These are phyloP conservation scores for Seminavis robusta DNA, from an alignment of 108 stramenopile genomes.

Conservation along the genomic window DNA sequence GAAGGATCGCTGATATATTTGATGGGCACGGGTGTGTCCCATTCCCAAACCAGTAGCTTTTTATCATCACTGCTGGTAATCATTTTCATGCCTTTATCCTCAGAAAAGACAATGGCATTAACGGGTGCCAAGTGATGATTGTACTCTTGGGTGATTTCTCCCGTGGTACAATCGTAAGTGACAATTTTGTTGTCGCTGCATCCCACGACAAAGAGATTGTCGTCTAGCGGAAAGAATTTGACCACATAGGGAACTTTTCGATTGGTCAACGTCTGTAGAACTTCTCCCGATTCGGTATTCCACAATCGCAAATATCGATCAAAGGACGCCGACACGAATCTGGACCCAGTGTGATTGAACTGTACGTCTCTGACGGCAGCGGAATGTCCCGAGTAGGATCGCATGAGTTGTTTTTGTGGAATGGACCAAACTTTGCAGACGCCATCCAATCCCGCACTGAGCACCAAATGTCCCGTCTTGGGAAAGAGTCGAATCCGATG, in stretches of 20 bases:
- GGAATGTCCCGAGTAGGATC: slow-evolving; percentile 93
- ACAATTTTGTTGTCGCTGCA: slow-evolving; percentile 93
- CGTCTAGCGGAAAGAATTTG: slow-evolving; percentile 93
- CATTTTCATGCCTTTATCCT: slow-evolving; percentile 83
- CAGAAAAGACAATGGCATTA: slow-evolving; percentile 93
- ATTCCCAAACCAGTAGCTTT: slow-evolving; percentile 98
- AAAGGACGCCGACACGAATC: slow-evolving; percentile 89
- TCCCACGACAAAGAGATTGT: slow-evolving; percentile 95
- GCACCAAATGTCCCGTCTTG: slow-evolving; percentile 93
- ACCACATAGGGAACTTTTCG: slow-evolving; percentile 93
- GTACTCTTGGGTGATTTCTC: slow-evolving; percentile 98
- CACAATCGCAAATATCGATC: slow-evolving; percentile 93
- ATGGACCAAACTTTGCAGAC: slow-evolving; percentile 91
- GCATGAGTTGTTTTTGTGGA: slow-evolving; percentile 55
- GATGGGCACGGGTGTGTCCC: slow-evolving; percentile 98
- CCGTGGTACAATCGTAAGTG: slow-evolving; percentile 87
- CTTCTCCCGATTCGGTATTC: slow-evolving; percentile 95
- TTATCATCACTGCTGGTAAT: slow-evolving; percentile 97
- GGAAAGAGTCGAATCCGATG: slow-evolving; percentile 96
- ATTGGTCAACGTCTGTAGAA: slow-evolving; percentile 86
- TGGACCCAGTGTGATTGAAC: slow-evolving; percentile 86
- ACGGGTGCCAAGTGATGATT: slow-evolving; percentile 97
- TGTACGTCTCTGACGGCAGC: slow-evolving; percentile 92
- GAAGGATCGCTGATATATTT: slow-evolving; percentile 98
- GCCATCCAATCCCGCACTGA: slow-evolving; percentile 94